phyloP scores from a whole-genome alignment of 2,329 filamentous ascomycete species.

The Lasiodiplodia sp. region DNA sequence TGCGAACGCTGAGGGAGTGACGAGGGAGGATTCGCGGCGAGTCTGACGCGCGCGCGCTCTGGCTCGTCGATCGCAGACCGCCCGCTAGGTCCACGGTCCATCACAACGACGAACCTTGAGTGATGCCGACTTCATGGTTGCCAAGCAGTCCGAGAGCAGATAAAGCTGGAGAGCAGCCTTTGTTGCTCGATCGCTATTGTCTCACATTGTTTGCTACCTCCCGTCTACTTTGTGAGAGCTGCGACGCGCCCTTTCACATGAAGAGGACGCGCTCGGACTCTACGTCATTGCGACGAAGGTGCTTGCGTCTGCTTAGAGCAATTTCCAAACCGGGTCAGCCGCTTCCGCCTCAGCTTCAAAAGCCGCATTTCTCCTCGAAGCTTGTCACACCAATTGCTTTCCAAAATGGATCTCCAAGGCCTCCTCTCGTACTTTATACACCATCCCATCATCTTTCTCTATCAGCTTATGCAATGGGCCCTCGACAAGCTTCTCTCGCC shows the following conservation, averaged over 20 bases:
- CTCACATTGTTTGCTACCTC: not conserved
- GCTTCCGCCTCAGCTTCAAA: not conserved
- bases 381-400: not conserved
- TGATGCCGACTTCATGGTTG: not conserved
- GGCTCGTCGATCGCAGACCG: not conserved
- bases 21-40: not conserved
- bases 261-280: not conserved
- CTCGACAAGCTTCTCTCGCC: constrained; percentile 73
- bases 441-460: constrained; percentile 65
- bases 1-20: not conserved
- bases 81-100: not conserved
- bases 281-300: constrained; percentile 19
- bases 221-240: not conserved
- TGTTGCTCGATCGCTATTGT: not conserved
- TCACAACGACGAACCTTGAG: not conserved
- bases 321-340: constrained; percentile 6
- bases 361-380: constrained; percentile 3
- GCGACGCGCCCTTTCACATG: constrained; percentile 11
- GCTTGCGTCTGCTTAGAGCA: not conserved
- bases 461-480: constrained; percentile 70
- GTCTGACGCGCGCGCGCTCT: not conserved
- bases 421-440: constrained; percentile 42
- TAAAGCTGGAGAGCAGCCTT: not conserved
- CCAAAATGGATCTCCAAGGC: constrained; percentile 28
- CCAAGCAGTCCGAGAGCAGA: not conserved